Base-by-base conservation (phyloP, 176 grass and related monocot genomes). In the Ananas comosus region DNA sequence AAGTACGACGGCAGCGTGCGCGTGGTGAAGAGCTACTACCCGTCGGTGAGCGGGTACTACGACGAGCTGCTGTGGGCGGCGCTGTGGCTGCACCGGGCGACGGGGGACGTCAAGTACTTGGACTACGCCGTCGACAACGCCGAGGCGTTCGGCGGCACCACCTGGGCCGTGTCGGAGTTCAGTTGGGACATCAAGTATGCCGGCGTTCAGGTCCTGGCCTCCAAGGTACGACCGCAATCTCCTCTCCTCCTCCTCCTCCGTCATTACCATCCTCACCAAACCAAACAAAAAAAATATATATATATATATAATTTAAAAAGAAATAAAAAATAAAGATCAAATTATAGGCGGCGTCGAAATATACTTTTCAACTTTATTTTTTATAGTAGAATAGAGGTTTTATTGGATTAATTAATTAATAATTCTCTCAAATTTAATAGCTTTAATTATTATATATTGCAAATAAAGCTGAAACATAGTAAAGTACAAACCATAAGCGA, bases 51-150 rank as follows among this genome's bases (percentile, higher is more conserved):
- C 59, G 93, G 89, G 8, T 96, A 92, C 71, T n/a, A 72, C 0
- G 93, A 96, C 76, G 93, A 96, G 81, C 79, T 96, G 50, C 86
- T 96, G 13, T 92, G 93, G 93, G 93, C 93, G 33, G 86, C 93
- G 58, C 79, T 96, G 11, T 96, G 93, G 93, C 81, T 96, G 49
- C 84, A 89, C 76, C 72, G 83, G 64, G 88, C 79, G 69, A 96
- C 92, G 16, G 83, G 79, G 9, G 51, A 47, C 22, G 81, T 70
- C 2, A 63, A 56, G 0, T 96, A 89, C 57, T 76, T 89, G 42
- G 57, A 87, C 9, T 96, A 92, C 71, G 81, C 21, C 4, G 13
- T 96, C 13, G 68, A 63, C 42, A 92, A 96, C 66, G 93, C 83
- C 51, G 77, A 87, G 4, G 81, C 49, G 9, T 89, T 96, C 76